phyloP scores from a whole-genome alignment of 352 stramenopile genomes.

The Phytophthora syringae region DNA sequence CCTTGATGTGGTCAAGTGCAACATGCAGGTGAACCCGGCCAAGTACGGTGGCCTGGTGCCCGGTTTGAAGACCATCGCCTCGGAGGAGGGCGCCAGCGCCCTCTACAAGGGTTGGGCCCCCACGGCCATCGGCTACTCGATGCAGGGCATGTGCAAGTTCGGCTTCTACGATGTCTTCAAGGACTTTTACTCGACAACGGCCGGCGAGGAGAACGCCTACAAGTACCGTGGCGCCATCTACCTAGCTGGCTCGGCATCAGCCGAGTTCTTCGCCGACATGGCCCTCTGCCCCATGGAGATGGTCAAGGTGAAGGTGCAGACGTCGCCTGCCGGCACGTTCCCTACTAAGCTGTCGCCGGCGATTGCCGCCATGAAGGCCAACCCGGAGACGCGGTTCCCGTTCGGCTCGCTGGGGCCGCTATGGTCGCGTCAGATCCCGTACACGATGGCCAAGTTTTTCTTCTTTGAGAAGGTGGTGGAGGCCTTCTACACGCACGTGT shows the following conservation, averaged over 20 bases:
- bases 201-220: slow-evolving; percentile 93
- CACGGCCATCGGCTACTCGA: slow-evolving; percentile 92
- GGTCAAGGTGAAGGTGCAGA: slow-evolving; percentile 96
- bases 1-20: slow-evolving; percentile 95
- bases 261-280: slow-evolving; percentile 95
- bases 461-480: slow-evolving; percentile 95
- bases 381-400: slow-evolving; percentile 91
- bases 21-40: slow-evolving; percentile 93
- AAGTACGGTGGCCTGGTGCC: slow-evolving; percentile 86
- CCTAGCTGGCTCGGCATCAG: slow-evolving; percentile 91
- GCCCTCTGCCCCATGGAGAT: slow-evolving; percentile 95
- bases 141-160: slow-evolving; percentile 93
- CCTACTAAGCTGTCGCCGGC: slow-evolving; percentile 88
- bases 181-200: slow-evolving; percentile 92
- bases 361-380: slow-evolving; percentile 88
- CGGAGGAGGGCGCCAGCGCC: slow-evolving; percentile 80
- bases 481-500: slow-evolving; percentile 89
- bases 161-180: slow-evolving; percentile 97
- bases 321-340: slow-evolving; percentile 89
- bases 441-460: slow-evolving; percentile 99
- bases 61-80: slow-evolving; percentile 87
- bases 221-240: slow-evolving; percentile 94
- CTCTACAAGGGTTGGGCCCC: slow-evolving; percentile 94
- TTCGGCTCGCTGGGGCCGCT: slow-evolving; percentile 92
- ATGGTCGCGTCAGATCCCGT: slow-evolving; percentile 95